Percentiles rank a stretch among this genome's conserved stretches.
These are phyloP conservation scores for Aurinia saxatilis DNA, from an alignment of 345 rosid species.

Conservation along the genomic window DNA sequence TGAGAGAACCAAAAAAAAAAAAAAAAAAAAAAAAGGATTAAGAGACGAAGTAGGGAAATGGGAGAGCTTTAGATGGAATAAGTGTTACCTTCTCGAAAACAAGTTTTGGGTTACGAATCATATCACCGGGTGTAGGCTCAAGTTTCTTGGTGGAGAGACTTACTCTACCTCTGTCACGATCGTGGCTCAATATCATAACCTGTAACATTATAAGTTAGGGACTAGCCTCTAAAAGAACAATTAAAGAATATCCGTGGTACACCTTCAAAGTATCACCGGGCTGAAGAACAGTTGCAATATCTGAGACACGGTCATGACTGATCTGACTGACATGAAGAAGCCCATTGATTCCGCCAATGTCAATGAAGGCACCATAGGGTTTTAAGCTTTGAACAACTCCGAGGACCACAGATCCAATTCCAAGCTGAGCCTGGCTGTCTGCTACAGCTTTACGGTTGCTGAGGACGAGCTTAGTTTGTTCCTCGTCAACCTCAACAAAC, in stretches of 20 bases:
- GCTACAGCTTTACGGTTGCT: conserved; percentile 99
- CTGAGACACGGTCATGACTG: conserved; percentile 92
- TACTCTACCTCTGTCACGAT: conserved; percentile 94
- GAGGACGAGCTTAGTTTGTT: conserved; percentile 81
- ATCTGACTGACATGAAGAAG: conserved; percentile 99
- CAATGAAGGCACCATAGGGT: conserved; percentile 95
- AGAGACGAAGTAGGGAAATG: neutral
- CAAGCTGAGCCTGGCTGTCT: conserved; percentile 91
- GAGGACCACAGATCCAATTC: conserved; percentile 85
- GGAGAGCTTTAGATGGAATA: neutral
- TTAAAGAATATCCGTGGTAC: neutral
- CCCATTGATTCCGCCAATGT: conserved; percentile 94
- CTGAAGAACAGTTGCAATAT: conserved; percentile 94
- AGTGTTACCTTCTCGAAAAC: conserved; percentile 87
- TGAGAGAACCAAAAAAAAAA: conserved; percentile 4
- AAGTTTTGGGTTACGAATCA: conserved; percentile 96
- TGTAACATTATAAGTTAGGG: conserved; percentile 20
- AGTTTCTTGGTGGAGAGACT: conserved; percentile 96
- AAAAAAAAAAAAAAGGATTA: neutral
- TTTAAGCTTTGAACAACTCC: conserved; percentile 94
- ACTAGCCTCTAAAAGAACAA: neutral
- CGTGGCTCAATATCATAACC: conserved; percentile 98
- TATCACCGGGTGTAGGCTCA: conserved; percentile 98
- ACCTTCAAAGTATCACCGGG: conserved; percentile 96
- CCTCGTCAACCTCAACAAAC: conserved; percentile 97